A percentile compares a stretch with the other conserved stretches of the same genome.
These are phyloP conservation scores for Berberis thunbergii DNA, from an alignment of 164 flowering plant genomes.

Conservation along the genomic window DNA sequence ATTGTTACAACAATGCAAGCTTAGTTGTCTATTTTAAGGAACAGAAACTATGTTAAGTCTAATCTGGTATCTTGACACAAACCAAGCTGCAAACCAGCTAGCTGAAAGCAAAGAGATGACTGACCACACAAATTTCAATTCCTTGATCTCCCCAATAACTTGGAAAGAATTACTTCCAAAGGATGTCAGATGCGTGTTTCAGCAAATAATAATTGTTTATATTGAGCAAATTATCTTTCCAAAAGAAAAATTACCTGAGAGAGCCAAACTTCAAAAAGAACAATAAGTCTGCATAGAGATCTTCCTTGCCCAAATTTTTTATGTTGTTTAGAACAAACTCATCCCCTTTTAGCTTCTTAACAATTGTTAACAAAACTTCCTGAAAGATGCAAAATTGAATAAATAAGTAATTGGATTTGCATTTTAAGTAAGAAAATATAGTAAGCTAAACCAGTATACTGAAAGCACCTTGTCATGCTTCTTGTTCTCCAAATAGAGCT, in stretches of 20 bases:
- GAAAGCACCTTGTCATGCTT: constrained; percentile 37
- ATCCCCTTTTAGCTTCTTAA: constrained; percentile 45
- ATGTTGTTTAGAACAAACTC: constrained; percentile 41
- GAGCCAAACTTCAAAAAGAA: constrained; percentile 62
- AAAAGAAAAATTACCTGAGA: constrained; percentile 37
- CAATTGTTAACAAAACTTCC: constrained; percentile 39
- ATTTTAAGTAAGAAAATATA: background rate
- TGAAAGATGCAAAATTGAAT: constrained; percentile 16
- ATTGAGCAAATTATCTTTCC: background rate
- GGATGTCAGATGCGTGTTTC: background rate
- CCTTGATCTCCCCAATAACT: no score
- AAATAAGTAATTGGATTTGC: constrained; percentile 5
- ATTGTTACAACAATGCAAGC: no score
- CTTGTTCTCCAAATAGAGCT: constrained; percentile 29
- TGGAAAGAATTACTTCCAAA: no score
- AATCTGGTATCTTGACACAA: no score
- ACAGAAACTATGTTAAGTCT: no score
- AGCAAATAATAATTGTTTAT: background rate
- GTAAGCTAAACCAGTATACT: background rate
- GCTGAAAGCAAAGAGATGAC: no score
- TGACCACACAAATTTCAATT: no score
- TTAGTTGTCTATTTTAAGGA: no score
- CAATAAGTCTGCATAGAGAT: constrained; percentile 68
- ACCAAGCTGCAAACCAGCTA: no score
- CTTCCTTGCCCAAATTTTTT: constrained; percentile 73